Conservation (phyloP, 495 filamentous ascomycete species). For the Barbatosphaeria neglecta region DNA sequence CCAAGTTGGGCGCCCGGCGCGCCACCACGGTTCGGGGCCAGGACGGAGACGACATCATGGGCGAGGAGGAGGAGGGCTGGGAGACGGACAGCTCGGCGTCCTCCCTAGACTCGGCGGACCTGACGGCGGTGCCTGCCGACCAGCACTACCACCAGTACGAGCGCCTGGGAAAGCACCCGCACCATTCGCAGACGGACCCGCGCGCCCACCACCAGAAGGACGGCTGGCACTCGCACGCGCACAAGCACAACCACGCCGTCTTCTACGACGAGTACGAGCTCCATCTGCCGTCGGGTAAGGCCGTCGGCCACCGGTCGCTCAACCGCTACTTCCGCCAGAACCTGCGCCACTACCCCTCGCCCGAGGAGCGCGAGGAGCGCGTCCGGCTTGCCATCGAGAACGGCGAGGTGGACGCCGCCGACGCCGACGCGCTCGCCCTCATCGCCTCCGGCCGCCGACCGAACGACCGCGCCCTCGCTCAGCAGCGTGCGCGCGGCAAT, state of each 20-base stretch:
- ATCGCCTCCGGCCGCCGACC: not conserved
- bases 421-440: conserved; percentile 8
- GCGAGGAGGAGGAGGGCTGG: conserved; percentile 44
- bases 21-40: conserved; percentile 32
- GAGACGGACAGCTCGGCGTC: conserved; percentile 84
- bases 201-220: conserved; percentile 56
- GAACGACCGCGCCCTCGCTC: not conserved
- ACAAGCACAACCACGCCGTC: conserved; percentile 51
- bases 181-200: conserved; percentile 52
- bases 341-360: conserved; percentile 65
- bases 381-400: conserved; percentile 38
- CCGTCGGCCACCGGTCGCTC: conserved; percentile 82
- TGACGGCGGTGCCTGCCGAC: conserved; percentile 60
- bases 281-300: conserved; percentile 80
- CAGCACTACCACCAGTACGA: conserved; percentile 48
- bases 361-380: conserved; percentile 50
- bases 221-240: conserved; percentile 63
- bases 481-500: not conserved
- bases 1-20: conserved; percentile 45
- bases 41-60: conserved; percentile 27
- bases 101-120: conserved; percentile 66
- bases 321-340: conserved; percentile 87
- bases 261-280: conserved; percentile 88
- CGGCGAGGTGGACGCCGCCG: conserved; percentile 15
- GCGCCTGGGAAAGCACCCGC: conserved; percentile 48